Conservation (phyloP, 495 filamentous ascomycete species). For the Trichoderma virens region DNA sequence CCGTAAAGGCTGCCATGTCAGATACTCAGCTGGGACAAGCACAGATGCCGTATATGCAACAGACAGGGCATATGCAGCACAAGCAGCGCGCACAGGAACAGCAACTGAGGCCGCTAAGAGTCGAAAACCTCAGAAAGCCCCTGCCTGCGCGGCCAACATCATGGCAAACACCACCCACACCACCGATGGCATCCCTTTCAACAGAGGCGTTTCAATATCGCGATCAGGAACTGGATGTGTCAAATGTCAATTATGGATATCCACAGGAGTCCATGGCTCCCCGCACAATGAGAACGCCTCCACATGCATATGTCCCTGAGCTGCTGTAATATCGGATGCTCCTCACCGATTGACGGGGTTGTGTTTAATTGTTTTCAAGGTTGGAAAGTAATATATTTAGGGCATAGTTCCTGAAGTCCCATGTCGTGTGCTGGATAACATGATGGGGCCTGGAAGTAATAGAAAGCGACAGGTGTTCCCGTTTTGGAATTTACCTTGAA, state of each 20-base stretch:
- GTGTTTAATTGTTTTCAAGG: neutral
- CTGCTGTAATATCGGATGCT: neutral
- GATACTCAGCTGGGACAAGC: neutral
- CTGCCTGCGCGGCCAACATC: neutral
- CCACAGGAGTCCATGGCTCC: neutral
- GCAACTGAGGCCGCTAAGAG: neutral
- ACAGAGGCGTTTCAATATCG: neutral
- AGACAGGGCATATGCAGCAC: neutral
- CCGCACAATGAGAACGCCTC: neutral
- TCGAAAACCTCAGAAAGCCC: neutral
- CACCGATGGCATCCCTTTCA: neutral
- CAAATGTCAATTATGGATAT: neutral
- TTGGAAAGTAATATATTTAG: neutral
- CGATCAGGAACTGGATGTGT: neutral
- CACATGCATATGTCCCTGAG: neutral
- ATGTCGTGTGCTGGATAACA: neutral
- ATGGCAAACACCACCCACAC: neutral
- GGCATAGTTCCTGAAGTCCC: neutral
- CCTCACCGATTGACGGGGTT: neutral
- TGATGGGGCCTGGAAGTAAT: neutral
- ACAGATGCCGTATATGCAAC: neutral
- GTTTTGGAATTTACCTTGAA: neutral
- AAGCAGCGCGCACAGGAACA: neutral
- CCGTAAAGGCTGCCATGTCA: constrained; percentile 45
- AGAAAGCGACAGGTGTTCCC: neutral